Evolutionary conservation across 768 basidiomycete genomes (phyloP).

Genomic region (Strobilomyces dryophilus): DNA sequence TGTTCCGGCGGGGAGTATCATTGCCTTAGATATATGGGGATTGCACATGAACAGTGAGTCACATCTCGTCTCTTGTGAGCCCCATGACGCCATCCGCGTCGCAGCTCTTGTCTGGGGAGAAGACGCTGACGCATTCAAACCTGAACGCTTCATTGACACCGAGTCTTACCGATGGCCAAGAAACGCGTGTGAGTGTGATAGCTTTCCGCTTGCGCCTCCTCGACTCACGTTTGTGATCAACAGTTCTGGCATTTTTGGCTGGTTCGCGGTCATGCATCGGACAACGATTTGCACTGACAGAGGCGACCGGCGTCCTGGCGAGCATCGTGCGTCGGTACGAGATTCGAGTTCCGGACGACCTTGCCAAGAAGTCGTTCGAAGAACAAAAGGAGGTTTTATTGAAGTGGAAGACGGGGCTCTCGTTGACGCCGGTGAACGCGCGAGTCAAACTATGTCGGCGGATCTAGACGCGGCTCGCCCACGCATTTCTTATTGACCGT

Average conservation of each 20-base stretch:
- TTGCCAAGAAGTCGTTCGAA: slow-evolving; percentile 25
- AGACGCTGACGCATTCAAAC: slow-evolving; percentile 43
- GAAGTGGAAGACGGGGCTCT: slow-evolving; percentile 35
- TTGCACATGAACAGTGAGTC: slow-evolving; percentile 44
- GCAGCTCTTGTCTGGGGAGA: slow-evolving; percentile 48
- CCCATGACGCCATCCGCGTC: neutral
- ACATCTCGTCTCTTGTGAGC: neutral
- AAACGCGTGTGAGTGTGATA: slow-evolving; percentile 6
- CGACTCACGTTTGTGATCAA: neutral
- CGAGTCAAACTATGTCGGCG: slow-evolving; percentile 23
- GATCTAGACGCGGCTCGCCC: neutral
- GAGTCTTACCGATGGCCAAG: slow-evolving; percentile 48
- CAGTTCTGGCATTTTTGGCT: slow-evolving; percentile 42
- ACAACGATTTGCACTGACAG: slow-evolving; percentile 43
- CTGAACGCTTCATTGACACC: slow-evolving; percentile 49
- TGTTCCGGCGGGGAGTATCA: slow-evolving; percentile 36
- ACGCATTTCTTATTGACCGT: no score
- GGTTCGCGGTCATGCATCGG: slow-evolving; percentile 48
- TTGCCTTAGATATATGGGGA: slow-evolving; percentile 40
- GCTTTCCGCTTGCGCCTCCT: neutral
- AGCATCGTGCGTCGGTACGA: slow-evolving; percentile 40
- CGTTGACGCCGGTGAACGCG: slow-evolving; percentile 32
- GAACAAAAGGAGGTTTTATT: slow-evolving; percentile 34
- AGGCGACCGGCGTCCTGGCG: slow-evolving; percentile 41
- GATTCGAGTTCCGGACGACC: slow-evolving; percentile 36